Evolutionary conservation across 2,329 filamentous ascomycete genomes (phyloP), one percentile per base, ranked within the genome.

Genomic region (Exophiala lecanii-corni): DNA sequence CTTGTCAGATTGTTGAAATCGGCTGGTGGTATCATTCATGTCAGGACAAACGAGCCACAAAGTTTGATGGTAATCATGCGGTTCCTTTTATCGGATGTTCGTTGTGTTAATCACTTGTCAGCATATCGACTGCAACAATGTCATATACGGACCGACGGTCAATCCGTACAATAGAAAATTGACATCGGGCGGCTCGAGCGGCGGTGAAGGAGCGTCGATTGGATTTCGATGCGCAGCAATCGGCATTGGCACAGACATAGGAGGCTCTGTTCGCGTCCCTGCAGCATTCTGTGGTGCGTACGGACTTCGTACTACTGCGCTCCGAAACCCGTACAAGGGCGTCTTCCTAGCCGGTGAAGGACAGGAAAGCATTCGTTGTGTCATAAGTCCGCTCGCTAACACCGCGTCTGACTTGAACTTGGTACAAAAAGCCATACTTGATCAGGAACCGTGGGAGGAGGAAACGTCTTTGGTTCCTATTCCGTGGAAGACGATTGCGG

Each of bases 1-100:
- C 45, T 62, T 6, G 57, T 59, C 12, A 45, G 50, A 5, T 49
- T 69, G 19, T 54, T 76, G 3, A 58, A 71, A 3, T 53, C 55
- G 7, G 61, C 65, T 3, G 73, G 73, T 3, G 72, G 73, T 1
- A 36, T 55, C 7, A 17, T 47, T 35, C 41, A 38, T 23, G 66
- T 77, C 56, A 75, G 78, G 55, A 78, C 75, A 3, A 77, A 76
- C 45, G 57, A 77, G 2, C 73, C 75, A 2, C 71, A 75, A 45
- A 75, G 71, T 0, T 63, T 78, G 51, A 71, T 75, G 69, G 58
- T 37, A 36, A 21, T 36, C 30, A 33, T 17, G 33, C 33, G 4
- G 6, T n/a, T 5, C 9, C 17, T 30, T 9, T 10, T 5, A 31
- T 10, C n/a, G 15, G 25, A 33, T 17, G 4, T 15, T 12, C 16